Conservation (phyloP, 345 rosid species). For the Crucihimalaya himalaica region DNA sequence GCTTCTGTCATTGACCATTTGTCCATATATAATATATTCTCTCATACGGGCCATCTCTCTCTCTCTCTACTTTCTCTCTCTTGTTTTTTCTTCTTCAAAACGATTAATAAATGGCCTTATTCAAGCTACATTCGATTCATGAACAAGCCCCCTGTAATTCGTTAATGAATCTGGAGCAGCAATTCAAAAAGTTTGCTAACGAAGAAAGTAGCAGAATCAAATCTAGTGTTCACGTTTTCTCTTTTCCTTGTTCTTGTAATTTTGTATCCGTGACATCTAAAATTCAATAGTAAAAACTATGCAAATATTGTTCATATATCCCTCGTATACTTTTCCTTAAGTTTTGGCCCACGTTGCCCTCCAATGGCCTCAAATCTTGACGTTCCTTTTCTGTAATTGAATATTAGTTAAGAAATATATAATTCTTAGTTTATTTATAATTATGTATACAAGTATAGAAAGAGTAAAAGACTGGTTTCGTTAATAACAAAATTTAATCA, state of each 20-base stretch:
- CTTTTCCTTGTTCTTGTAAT: background rate
- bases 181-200: background rate
- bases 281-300: background rate
- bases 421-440: too few relatives aligned
- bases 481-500: background rate
- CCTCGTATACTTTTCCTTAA: background rate
- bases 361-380: background rate
- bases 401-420: too few relatives aligned
- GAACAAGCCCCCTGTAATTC: background rate
- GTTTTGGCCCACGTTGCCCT: background rate
- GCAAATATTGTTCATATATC: too few relatives aligned
- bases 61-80: background rate
- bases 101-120: conserved; percentile 43
- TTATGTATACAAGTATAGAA: background rate
- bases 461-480: too few relatives aligned
- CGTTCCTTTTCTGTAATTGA: background rate
- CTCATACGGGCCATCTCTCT: conserved; percentile 39
- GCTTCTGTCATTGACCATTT: conserved; percentile 36
- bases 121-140: conserved; percentile 23
- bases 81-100: conserved; percentile 3
- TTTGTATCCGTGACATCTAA: background rate
- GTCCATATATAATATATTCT: conserved; percentile 38
- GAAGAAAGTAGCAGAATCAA: background rate
- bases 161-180: conserved; percentile 1
- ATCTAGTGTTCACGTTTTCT: background rate